Conservation (phyloP, 495 filamentous ascomycete genomes). For the Chaetomidium leptoderma region DNA sequence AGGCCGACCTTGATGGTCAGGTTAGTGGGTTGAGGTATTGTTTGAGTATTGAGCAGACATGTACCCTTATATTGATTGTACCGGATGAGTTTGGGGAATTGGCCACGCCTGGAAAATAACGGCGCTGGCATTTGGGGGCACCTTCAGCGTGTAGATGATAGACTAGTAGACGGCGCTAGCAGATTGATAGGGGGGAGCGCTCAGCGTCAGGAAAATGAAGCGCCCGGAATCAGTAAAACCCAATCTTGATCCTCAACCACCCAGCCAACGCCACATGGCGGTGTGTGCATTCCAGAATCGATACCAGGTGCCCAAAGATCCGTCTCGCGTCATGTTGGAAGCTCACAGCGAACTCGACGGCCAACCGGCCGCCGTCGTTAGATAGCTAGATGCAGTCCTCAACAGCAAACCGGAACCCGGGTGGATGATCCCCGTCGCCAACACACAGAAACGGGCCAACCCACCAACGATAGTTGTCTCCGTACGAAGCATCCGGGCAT, state of each 20-base stretch:
- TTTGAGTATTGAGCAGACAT: not conserved
- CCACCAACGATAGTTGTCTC: not conserved
- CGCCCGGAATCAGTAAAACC: not conserved
- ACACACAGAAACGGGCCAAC: constrained; percentile 1
- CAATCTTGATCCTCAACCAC: not conserved
- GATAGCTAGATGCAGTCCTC: not conserved
- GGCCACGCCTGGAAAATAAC: not conserved
- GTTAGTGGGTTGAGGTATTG: not conserved
- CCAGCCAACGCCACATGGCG: not conserved
- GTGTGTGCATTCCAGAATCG: not conserved
- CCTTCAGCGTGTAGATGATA: not conserved
- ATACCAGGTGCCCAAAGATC: not conserved
- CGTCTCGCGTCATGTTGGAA: not conserved
- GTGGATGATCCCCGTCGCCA: not conserved
- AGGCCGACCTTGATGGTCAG: too few relatives aligned
- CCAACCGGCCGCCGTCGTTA: not conserved
- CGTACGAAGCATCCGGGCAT: not conserved
- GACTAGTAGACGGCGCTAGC: not conserved
- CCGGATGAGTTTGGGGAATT: not conserved
- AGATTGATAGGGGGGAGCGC: not conserved
- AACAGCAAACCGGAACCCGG: not conserved
- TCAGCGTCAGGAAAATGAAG: not conserved
- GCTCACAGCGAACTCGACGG: not conserved
- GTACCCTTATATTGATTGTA: not conserved
- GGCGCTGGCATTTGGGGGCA: not conserved